Conservation (phyloP, 257 asterid genomes). For the Gentiana macrophylla region DNA sequence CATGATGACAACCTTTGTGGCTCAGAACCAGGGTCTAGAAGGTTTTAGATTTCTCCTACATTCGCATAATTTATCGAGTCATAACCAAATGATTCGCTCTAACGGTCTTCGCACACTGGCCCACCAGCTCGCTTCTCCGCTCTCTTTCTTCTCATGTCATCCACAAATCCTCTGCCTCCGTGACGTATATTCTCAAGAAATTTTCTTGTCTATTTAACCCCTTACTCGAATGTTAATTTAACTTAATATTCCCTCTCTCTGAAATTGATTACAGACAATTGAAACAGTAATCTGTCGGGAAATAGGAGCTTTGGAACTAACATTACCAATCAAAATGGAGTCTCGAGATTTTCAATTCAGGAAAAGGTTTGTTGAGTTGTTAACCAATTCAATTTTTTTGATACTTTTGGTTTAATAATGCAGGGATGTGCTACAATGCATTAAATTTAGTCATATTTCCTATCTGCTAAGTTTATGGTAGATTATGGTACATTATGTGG, state of each 20-base stretch:
- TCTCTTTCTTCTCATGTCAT: constrained; percentile 12
- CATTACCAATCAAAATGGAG: constrained; percentile 21
- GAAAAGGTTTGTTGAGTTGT: constrained; percentile 28
- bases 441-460: too few species aligned
- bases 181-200: background rate
- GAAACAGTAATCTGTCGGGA: constrained; percentile 27
- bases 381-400: background rate
- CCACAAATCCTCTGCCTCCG: constrained; percentile 8
- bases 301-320: constrained; percentile 42
- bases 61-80: background rate
- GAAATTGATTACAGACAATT: constrained; percentile 22
- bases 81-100: constrained; percentile 14
- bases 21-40: background rate
- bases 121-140: constrained; percentile 15
- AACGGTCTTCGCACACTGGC: constrained; percentile 12
- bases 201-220: too few species aligned
- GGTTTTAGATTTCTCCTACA: constrained; percentile 1
- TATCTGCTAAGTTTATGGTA: too few species aligned
- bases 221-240: too few species aligned
- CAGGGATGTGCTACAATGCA: background rate
- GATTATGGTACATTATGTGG: too few species aligned
- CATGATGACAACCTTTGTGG: too few species aligned
- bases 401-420: background rate
- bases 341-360: constrained; percentile 19
- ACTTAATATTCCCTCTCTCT: background rate